Conservation (phyloP, 2,329 filamentous ascomycete genomes). For the Fusarium subglutinans region DNA sequence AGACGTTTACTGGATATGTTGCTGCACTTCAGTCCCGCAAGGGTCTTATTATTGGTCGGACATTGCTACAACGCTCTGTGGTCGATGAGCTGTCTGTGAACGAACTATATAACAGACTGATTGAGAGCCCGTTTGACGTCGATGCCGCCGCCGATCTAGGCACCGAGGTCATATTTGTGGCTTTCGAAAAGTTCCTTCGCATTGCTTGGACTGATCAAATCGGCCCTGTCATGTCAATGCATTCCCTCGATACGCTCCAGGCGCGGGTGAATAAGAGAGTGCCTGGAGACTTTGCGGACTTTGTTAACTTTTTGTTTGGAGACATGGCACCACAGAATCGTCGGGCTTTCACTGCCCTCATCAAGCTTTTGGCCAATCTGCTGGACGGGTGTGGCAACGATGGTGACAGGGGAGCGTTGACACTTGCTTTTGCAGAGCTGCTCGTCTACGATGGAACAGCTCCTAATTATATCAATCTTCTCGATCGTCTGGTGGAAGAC, state of each 20-base stretch:
- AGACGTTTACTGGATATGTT: constrained; percentile 85
- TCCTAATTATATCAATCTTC: constrained; percentile 84
- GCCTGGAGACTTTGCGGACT: constrained; percentile 77
- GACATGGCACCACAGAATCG: constrained; percentile 76
- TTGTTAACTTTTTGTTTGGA: constrained; percentile 70
- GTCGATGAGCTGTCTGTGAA: constrained; percentile 86
- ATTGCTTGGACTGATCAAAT: constrained; percentile 91
- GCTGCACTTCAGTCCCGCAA: constrained; percentile 85
- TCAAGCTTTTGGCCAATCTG: constrained; percentile 86
- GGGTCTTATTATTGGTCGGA: constrained; percentile 84
- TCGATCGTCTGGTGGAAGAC: constrained; percentile 90
- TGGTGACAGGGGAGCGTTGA: constrained; percentile 87
- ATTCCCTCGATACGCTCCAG: constrained; percentile 79
- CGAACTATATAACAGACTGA: constrained; percentile 87
- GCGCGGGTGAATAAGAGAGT: constrained; percentile 71
- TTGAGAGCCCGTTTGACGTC: constrained; percentile 83
- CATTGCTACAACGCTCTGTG: constrained; percentile 72
- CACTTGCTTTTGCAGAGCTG: constrained; percentile 87
- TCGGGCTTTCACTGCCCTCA: constrained; percentile 82
- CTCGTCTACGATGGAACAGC: constrained; percentile 81
- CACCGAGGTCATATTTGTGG: constrained; percentile 86
- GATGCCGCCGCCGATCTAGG: constrained; percentile 79
- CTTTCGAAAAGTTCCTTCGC: constrained; percentile 92
- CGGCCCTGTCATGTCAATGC: constrained; percentile 80
- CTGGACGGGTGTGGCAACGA: constrained; percentile 92